Percentiles rank a stretch among this genome's conserved stretches.
phyloP scores from a whole-genome alignment of 495 filamentous ascomycete genomes.

The Endocarpon pusillum region DNA sequence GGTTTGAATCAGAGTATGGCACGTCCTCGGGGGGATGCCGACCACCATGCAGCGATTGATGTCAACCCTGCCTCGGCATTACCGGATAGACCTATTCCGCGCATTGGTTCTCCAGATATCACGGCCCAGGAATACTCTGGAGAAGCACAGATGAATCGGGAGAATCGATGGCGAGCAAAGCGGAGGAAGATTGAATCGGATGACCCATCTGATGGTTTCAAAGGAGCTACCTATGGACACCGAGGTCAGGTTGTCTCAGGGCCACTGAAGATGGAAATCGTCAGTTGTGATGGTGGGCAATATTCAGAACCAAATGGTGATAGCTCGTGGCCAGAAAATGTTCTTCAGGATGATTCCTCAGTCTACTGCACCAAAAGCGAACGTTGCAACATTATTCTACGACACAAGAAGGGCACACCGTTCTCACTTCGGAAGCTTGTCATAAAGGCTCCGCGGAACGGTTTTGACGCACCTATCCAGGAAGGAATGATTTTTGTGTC shows the following conservation, averaged over 20 bases:
- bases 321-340: slow-evolving; percentile 58
- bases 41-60: too few species aligned
- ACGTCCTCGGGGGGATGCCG: background rate
- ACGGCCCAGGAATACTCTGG: slow-evolving; percentile 20
- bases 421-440: slow-evolving; percentile 72
- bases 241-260: slow-evolving; percentile 73
- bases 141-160: slow-evolving; percentile 18
- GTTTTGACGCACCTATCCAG: slow-evolving; percentile 74
- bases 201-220: slow-evolving; percentile 28
- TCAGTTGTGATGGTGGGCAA: slow-evolving; percentile 75
- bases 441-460: slow-evolving; percentile 67
- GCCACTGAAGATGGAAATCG: slow-evolving; percentile 64
- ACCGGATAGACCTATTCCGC: slow-evolving; percentile 29
- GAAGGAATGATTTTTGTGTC: slow-evolving; percentile 88
- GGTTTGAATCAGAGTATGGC: slow-evolving; percentile 5
- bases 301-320: slow-evolving; percentile 39
- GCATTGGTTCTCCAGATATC: slow-evolving; percentile 20
- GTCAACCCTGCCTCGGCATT: background rate
- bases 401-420: slow-evolving; percentile 56
- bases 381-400: slow-evolving; percentile 68
- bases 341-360: slow-evolving; percentile 60
- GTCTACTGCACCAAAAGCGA: slow-evolving; percentile 81
- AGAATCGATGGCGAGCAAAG: slow-evolving; percentile 40
- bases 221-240: slow-evolving; percentile 57
- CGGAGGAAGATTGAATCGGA: slow-evolving; percentile 61